Percentiles rank a stretch among this genome's conserved stretches.
Conservation (phyloP, 1,284 basidiomycete genomes). For the Trichosporon coremiiforme region DNA sequence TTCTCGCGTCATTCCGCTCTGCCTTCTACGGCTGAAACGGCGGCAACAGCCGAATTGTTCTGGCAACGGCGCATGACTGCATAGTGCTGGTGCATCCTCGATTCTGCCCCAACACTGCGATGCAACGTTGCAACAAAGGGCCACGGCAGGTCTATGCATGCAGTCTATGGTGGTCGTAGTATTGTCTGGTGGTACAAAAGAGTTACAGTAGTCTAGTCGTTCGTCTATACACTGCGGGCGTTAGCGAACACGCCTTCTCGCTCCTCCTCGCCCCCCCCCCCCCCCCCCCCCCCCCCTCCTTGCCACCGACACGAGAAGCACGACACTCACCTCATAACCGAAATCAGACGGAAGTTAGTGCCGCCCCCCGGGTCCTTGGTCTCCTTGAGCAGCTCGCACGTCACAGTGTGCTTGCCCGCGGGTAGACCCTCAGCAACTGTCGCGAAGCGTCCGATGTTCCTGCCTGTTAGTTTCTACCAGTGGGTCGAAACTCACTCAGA, state of each 20-base stretch:
- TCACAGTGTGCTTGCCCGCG: conserved; percentile 26
- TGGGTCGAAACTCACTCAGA: conserved; percentile 16
- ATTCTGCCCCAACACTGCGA: neutral
- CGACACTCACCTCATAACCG: conserved; percentile 25
- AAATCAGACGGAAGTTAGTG: conserved; percentile 31
- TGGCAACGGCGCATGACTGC: neutral
- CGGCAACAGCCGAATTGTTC: neutral
- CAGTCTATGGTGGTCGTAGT: neutral
- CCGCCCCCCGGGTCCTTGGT: conserved; percentile 27
- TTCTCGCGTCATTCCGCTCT: conserved; percentile 11
- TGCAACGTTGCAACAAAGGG: neutral
- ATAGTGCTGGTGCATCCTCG: neutral
- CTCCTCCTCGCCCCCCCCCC: neutral
- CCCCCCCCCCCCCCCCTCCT: neutral
- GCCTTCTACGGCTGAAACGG: neutral
- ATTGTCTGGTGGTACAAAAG: conserved; percentile 13
- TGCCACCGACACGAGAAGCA: neutral
- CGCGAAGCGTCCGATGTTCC: conserved; percentile 32
- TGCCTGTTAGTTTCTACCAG: conserved; percentile 20
- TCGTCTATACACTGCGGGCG: neutral
- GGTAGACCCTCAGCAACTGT: conserved; percentile 21
- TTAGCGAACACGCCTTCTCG: neutral
- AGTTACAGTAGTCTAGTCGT: neutral
- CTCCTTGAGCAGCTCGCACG: conserved; percentile 30
- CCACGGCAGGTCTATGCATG: conserved; percentile 6